phyloP scores from a whole-genome alignment of 2,329 filamentous ascomycete species.

The Aureobasidium sp. region DNA sequence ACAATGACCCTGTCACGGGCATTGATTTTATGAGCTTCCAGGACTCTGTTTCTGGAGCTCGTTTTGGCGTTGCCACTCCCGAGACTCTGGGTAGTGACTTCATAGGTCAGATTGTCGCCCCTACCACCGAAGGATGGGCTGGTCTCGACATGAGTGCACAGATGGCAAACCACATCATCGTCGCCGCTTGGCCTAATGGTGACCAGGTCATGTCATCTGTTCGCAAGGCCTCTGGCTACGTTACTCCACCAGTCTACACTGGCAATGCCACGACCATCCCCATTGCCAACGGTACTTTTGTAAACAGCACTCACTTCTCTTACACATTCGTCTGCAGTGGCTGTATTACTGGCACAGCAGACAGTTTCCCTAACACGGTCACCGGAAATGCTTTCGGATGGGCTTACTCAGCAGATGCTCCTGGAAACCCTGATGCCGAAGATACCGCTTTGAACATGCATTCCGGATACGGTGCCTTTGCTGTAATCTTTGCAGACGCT shows the following conservation, averaged over 20 bases:
- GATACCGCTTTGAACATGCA: slow-evolving; percentile 15
- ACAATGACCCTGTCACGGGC: slow-evolving; percentile 40
- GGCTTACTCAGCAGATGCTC: slow-evolving; percentile 15
- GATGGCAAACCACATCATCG: slow-evolving; percentile 44
- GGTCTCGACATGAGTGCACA: slow-evolving; percentile 42
- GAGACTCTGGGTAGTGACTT: slow-evolving; percentile 45
- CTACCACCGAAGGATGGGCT: slow-evolving; percentile 41
- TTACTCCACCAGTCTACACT: slow-evolving; percentile 42
- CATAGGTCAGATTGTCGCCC: slow-evolving; percentile 48
- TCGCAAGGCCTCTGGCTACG: slow-evolving; percentile 41
- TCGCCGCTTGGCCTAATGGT: slow-evolving; percentile 46
- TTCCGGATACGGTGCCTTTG: slow-evolving; percentile 15
- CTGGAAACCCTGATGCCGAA: neutral
- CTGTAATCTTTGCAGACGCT: slow-evolving; percentile 12
- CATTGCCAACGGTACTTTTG: slow-evolving; percentile 46
- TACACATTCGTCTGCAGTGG: slow-evolving; percentile 48
- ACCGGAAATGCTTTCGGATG: slow-evolving; percentile 18
- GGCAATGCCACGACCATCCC: slow-evolving; percentile 37
- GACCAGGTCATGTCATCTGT: slow-evolving; percentile 40
- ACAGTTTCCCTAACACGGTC: slow-evolving; percentile 15
- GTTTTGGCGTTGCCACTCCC: slow-evolving; percentile 47
- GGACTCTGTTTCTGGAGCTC: slow-evolving; percentile 36
- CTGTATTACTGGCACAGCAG: slow-evolving; percentile 24
- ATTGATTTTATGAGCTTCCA: slow-evolving; percentile 41
- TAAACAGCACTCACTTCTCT: slow-evolving; percentile 48